phyloP scores from a whole-genome alignment of 2,329 filamentous ascomycete species.

The Claviceps pazoutovae region DNA sequence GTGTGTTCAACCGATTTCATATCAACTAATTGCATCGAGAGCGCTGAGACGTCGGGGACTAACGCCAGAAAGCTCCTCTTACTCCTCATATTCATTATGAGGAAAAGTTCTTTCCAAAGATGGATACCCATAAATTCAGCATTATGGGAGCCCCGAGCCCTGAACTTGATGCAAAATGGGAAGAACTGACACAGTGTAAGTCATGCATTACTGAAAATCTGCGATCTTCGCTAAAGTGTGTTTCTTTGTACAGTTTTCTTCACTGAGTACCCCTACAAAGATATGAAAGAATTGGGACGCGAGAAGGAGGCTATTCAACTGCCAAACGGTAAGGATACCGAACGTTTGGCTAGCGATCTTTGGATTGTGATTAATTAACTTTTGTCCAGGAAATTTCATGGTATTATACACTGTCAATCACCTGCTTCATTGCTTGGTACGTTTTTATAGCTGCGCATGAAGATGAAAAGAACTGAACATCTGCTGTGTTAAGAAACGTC shows the following conservation, averaged over 20 bases:
- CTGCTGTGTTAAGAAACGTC: neutral
- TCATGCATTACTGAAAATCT: neutral
- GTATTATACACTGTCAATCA: neutral
- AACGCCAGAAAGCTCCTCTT: neutral
- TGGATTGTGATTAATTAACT: neutral
- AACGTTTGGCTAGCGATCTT: too few species aligned
- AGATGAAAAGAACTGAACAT: neutral
- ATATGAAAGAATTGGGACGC: neutral
- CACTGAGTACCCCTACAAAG: neutral
- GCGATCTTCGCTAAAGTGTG: neutral
- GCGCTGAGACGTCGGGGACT: neutral
- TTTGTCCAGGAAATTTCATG: neutral
- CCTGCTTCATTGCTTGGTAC: neutral
- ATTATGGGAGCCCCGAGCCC: neutral
- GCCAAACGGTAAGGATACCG: neutral
- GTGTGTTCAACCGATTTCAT: neutral
- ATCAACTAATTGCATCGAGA: neutral
- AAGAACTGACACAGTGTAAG: neutral
- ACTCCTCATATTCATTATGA: neutral
- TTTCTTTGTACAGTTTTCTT: neutral
- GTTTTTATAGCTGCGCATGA: neutral
- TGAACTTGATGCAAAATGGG: neutral
- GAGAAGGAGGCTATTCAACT: conserved; percentile 1
- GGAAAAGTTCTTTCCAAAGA: neutral
- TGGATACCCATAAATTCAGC: neutral